A percentile compares a stretch with the other conserved stretches of the same genome.
Evolutionary conservation across 139 green algal species (phyloP).

Genomic region (Pedinophyceae sp.): DNA sequence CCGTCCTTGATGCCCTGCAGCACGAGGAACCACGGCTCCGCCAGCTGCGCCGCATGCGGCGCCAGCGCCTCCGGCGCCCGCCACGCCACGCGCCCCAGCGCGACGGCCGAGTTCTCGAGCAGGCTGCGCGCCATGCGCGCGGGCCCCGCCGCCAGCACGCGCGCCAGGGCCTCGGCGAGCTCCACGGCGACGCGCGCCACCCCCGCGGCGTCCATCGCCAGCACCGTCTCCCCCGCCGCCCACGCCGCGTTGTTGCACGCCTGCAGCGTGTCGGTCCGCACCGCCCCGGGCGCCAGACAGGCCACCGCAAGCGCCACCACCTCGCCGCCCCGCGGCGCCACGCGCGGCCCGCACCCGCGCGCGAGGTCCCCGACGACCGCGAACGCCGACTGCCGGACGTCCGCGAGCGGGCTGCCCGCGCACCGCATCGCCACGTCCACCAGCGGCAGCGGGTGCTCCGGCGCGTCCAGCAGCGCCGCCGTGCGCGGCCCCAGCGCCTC

Average conservation of each 20-base stretch:
- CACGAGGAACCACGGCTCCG: too few relatives aligned
- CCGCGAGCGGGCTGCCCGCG: constrained; percentile 10
- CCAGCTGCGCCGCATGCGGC: too few relatives aligned
- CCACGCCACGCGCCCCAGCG: constrained; percentile 61
- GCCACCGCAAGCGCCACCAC: constrained; percentile 19
- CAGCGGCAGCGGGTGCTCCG: not conserved
- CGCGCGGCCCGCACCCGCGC: constrained; percentile 29
- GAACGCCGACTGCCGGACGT: constrained; percentile 79
- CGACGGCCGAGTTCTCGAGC: constrained; percentile 83
- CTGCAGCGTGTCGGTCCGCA: constrained; percentile 19
- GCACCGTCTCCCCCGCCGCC: constrained; percentile 68
- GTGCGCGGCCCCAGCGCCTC: constrained; percentile 52
- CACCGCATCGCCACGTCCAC: constrained; percentile 8
- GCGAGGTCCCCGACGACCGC: constrained; percentile 82
- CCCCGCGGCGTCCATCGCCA: constrained; percentile 40
- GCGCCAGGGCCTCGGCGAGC: constrained; percentile 34
- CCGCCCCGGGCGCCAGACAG: constrained; percentile 11
- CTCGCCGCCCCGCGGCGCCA: constrained; percentile 22
- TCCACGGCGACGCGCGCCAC: constrained; percentile 30
- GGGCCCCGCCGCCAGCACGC: constrained; percentile 32
- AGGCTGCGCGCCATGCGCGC: constrained; percentile 47
- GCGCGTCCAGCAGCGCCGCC: constrained; percentile 42
- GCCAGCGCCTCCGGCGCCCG: constrained; percentile 29
- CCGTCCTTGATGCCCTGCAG: too few relatives aligned
- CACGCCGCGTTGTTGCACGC: constrained; percentile 90